Conservation (phyloP, 2,329 filamentous ascomycete genomes). For the Catunica adiposa region DNA sequence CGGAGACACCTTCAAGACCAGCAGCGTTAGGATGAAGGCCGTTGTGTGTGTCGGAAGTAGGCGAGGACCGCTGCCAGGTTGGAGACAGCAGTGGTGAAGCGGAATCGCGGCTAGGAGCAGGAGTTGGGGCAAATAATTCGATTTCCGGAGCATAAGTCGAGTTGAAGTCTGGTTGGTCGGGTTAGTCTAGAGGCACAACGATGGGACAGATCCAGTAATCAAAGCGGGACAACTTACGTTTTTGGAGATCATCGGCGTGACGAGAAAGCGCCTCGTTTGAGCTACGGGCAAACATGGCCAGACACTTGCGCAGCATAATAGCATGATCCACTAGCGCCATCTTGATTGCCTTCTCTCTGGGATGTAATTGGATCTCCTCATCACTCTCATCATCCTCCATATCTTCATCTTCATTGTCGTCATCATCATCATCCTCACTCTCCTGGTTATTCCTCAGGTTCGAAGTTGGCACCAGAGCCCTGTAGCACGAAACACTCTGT, state of each 20-base stretch:
- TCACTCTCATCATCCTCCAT: constrained; percentile 21
- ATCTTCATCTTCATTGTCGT: constrained; percentile 19
- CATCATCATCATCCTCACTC: constrained; percentile 25
- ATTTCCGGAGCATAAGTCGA: constrained; percentile 49
- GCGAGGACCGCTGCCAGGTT: constrained; percentile 14
- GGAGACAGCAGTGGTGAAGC: constrained; percentile 23
- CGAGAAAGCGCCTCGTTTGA: constrained; percentile 40
- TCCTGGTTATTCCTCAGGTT: constrained; percentile 22
- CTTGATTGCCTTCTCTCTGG: constrained; percentile 62
- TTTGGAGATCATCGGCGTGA: constrained; percentile 42
- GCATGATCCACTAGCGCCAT: constrained; percentile 81
- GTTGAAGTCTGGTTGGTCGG: constrained; percentile 35
- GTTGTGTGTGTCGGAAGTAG: constrained; percentile 4
- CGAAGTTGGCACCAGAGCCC: constrained; percentile 48
- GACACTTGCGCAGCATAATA: constrained; percentile 67
- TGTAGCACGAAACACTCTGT: constrained; percentile 65
- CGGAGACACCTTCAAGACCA: constrained; percentile 5
- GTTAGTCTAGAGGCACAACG: background rate
- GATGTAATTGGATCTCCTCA: constrained; percentile 32
- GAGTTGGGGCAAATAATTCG: constrained; percentile 40
- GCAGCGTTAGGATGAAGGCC: background rate
- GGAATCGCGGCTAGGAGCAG: constrained; percentile 31
- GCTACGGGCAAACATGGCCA: constrained; percentile 51
- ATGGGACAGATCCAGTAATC: background rate
- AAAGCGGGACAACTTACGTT: constrained; percentile 36